A percentile compares a stretch with the other conserved stretches of the same genome.
Evolutionary conservation across 331 rosid genomes (phyloP).

Genomic region (Quercus phellos): DNA sequence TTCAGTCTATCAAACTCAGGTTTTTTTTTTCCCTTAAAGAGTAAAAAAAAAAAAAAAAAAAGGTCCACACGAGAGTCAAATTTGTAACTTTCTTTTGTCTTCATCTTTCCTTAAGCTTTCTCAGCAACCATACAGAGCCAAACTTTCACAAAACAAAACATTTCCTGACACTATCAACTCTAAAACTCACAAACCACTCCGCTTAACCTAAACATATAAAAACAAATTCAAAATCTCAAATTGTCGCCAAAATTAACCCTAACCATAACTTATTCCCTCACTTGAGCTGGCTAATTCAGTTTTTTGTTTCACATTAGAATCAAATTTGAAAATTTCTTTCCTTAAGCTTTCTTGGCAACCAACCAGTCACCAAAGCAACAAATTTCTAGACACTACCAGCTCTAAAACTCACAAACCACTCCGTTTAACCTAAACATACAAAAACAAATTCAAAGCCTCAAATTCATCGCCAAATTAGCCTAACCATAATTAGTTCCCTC

Average conservation of each 20-base stretch:
- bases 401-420: too few species aligned
- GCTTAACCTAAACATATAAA: background rate
- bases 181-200: too few species aligned
- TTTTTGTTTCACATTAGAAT: background rate
- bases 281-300: background rate
- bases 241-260: background rate
- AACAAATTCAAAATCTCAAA: background rate
- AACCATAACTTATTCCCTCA: background rate
- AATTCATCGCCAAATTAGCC: background rate
- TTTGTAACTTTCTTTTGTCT: background rate
- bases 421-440: too few species aligned
- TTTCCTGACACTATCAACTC: too few species aligned
- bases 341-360: background rate
- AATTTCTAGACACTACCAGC: too few species aligned
- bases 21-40: too few species aligned
- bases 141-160: background rate
- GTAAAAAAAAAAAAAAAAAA: too few species aligned
- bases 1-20: too few species aligned
- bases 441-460: background rate
- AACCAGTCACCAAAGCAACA: constrained; percentile 3
- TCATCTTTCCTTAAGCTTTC: background rate
- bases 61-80: background rate
- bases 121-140: constrained; percentile 18
- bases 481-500: background rate
- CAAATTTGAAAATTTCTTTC: background rate